Percentiles rank a stretch among this genome's conserved stretches.
phyloP scores from a whole-genome alignment of 768 basidiomycete genomes.

The Lactarius tabidus region DNA sequence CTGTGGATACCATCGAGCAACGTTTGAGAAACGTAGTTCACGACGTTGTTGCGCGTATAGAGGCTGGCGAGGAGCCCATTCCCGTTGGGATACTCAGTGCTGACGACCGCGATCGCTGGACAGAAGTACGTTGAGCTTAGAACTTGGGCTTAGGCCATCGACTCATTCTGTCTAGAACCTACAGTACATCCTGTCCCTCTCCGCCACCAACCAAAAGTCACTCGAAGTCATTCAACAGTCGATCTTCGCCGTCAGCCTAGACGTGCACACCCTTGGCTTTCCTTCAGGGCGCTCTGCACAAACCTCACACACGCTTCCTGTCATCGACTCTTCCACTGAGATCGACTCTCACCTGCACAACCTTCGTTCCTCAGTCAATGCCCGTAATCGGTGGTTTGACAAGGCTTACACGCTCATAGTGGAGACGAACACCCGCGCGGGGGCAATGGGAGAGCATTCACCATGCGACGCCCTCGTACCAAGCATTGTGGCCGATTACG shows the following conservation, averaged over 20 bases:
- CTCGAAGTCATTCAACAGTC: constrained; percentile 67
- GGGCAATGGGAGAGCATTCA: constrained; percentile 87
- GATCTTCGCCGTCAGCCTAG: constrained; percentile 77
- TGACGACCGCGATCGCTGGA: constrained; percentile 81
- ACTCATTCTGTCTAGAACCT: constrained; percentile 53
- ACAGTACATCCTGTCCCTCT: constrained; percentile 59
- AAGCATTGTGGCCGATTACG: constrained; percentile 81
- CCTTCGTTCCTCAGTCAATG: constrained; percentile 59
- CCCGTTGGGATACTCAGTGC: constrained; percentile 71
- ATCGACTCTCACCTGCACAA: constrained; percentile 75
- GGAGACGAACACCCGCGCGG: constrained; percentile 80
- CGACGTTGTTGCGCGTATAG: constrained; percentile 55
- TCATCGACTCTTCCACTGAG: constrained; percentile 29
- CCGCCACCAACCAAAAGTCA: constrained; percentile 55
- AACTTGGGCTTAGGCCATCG: not conserved
- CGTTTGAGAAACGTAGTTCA: constrained; percentile 42
- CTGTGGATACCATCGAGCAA: constrained; percentile 42
- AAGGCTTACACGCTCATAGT: constrained; percentile 80
- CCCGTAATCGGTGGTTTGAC: constrained; percentile 86
- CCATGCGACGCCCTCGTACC: constrained; percentile 89
- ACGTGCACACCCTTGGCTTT: constrained; percentile 50
- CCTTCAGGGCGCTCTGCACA: constrained; percentile 30
- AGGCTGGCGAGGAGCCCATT: constrained; percentile 51
- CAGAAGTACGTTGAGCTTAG: constrained; percentile 46
- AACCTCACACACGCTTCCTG: constrained; percentile 2